These are phyloP conservation scores for Trichoderma brevicompactum DNA, from an alignment of 2,329 filamentous ascomycete genomes.

Conservation along the genomic window DNA sequence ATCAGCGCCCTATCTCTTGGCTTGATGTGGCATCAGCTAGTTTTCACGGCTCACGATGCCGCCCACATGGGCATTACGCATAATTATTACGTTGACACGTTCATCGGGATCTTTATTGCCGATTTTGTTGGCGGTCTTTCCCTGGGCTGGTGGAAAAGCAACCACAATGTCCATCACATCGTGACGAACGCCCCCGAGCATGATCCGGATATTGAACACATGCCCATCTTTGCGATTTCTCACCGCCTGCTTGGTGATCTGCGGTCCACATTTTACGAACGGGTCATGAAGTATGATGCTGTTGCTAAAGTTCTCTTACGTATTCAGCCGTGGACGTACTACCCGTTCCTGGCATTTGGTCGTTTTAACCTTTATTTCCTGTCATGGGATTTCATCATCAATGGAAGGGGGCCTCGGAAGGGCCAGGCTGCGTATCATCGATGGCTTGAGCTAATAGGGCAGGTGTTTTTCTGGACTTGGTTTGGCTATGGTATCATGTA, in stretches of 20 bases:
- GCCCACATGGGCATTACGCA: slow-evolving; percentile 66
- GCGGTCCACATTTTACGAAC: slow-evolving; percentile 68
- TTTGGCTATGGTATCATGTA: slow-evolving; percentile 70
- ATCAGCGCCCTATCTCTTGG: slow-evolving; percentile 61
- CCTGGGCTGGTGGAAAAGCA: slow-evolving; percentile 72
- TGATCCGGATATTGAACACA: slow-evolving; percentile 66
- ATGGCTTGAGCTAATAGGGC: slow-evolving; percentile 64
- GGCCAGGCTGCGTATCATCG: slow-evolving; percentile 68
- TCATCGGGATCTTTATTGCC: slow-evolving; percentile 66
- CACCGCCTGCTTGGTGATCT: slow-evolving; percentile 68
- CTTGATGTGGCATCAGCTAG: slow-evolving; percentile 62
- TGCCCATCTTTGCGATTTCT: slow-evolving; percentile 70
- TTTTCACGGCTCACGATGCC: slow-evolving; percentile 70
- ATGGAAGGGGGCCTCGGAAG: slow-evolving; percentile 60
- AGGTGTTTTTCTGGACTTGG: slow-evolving; percentile 65
- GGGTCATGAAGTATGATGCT: slow-evolving; percentile 65
- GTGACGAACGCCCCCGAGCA: slow-evolving; percentile 67
- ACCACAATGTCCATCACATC: slow-evolving; percentile 70
- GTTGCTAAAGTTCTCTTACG: slow-evolving; percentile 62
- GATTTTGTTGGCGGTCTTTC: slow-evolving; percentile 69
- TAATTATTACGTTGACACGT: slow-evolving; percentile 60
- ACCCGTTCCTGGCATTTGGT: slow-evolving; percentile 67
- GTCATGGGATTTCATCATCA: slow-evolving; percentile 63
- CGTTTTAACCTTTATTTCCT: slow-evolving; percentile 75
- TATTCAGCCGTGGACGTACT: slow-evolving; percentile 70